Evolutionary conservation across 495 filamentous ascomycete species (phyloP), one percentile per base, ranked within the genome.

Genomic region (Sabuloglossum arenarium): DNA sequence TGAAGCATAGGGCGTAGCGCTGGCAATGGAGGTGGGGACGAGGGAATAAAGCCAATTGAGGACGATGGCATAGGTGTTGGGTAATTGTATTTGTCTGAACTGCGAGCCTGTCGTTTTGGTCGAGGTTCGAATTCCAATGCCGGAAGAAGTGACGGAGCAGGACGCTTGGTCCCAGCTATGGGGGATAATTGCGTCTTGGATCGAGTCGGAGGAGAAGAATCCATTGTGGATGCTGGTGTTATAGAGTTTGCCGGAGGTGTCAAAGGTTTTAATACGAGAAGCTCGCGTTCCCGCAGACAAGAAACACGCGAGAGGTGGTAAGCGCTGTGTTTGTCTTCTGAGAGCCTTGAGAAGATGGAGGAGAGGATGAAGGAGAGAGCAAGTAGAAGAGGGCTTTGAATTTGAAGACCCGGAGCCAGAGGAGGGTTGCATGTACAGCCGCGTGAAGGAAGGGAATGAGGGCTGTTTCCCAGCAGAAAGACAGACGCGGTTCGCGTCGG

Each of bases 51-150:
- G 59, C 86, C 84, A 53, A 89, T 94, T 37, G 87, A 95, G 1
- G 91, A 97, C 27, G 90, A 94, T 50, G 88, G 88, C 23, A 93
- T 78, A 0, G 90, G 90, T 1, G 90, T 95, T 30, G 90, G 91
- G 69, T 97, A 88, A 62, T 79, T 79, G 60, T 71, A 59, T 59
- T 72, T 75, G 30, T 71, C 65, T 23, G 74, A 70, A 58, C 76
- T 75, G 61, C 79, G 75, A 67, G 79, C 77, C 65, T 78, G 73
- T 66, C 84, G 78, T 72, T 88, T 84, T 55, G 73, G 71, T 14
- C 84, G 79, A 42, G 84, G 76, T 60, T 64, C 5, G 61, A 62
- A 28, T 60, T 98, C 91, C 68, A 97, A 95, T 6, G 91, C 82
- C 57, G 91, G 91, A 37, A 97, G 78, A 51, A 98, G 68, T 59